A percentile compares a stretch with the other conserved stretches of the same genome.
Conservation (phyloP, 192 early-diverging fungal genomes). For the Globomyces pollinis-pini region DNA sequence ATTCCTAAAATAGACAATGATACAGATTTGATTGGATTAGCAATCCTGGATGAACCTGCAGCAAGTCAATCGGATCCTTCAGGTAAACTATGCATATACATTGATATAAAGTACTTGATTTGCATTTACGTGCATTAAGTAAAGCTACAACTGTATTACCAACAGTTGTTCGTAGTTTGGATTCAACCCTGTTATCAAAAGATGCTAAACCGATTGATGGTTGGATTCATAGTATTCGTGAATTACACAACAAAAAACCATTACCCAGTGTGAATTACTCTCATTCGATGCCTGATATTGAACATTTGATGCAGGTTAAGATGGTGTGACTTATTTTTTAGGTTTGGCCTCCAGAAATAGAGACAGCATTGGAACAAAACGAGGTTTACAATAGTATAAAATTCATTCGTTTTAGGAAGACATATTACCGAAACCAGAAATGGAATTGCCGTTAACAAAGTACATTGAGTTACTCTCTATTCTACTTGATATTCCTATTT, state of each 20-base stretch:
- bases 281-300: slow-evolving; percentile 50
- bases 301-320: slow-evolving; percentile 57
- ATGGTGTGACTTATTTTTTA: too few relatives aligned
- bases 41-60: slow-evolving; percentile 43
- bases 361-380: slow-evolving; percentile 35
- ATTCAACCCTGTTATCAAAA: slow-evolving; percentile 13
- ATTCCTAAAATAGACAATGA: slow-evolving; percentile 45
- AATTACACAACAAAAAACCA: slow-evolving; percentile 45
- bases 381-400: too few relatives aligned
- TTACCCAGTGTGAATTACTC: slow-evolving; percentile 32
- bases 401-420: slow-evolving; percentile 13
- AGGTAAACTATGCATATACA: slow-evolving; percentile 20
- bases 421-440: slow-evolving; percentile 37
- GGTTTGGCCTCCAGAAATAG: slow-evolving; percentile 49
- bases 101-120: slow-evolving; percentile 46
- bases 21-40: slow-evolving; percentile 39
- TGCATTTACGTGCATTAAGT: slow-evolving; percentile 39
- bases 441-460: slow-evolving; percentile 39
- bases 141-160: slow-evolving; percentile 30
- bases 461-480: slow-evolving; percentile 34
- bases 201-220: slow-evolving; percentile 38
- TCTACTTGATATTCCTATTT: slow-evolving; percentile 49
- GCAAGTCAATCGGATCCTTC: slow-evolving; percentile 44
- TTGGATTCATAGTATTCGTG: slow-evolving; percentile 47
- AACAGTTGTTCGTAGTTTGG: slow-evolving; percentile 30